These are phyloP conservation scores for Discostella stelligeroides DNA, from an alignment of 108 stramenopile genomes.

Conservation along the genomic window DNA sequence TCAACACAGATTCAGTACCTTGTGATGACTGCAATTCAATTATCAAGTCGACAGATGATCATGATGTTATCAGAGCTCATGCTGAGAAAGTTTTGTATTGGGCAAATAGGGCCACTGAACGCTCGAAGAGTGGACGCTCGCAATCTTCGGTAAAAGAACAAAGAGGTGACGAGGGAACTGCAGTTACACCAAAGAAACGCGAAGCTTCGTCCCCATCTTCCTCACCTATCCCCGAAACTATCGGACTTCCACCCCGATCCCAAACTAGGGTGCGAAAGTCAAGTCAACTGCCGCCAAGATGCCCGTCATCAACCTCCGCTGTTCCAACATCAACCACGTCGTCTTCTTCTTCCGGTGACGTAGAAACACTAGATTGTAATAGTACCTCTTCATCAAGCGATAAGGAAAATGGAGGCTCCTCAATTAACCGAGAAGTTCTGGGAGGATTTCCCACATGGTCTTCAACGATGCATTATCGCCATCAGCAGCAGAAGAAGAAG, in stretches of 20 bases:
- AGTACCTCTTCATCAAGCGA: conserved; percentile 19
- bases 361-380: neutral
- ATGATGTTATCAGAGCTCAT: conserved; percentile 44
- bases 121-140: conserved; percentile 9
- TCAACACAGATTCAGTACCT: too few relatives aligned
- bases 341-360: neutral
- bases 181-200: neutral
- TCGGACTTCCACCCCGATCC: conserved; percentile 32
- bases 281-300: conserved; percentile 27
- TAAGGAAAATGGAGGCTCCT: conserved; percentile 32
- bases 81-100: conserved; percentile 50
- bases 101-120: conserved; percentile 49
- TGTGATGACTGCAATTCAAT: conserved; percentile 6
- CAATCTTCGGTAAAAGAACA: neutral
- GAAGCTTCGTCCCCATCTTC: conserved; percentile 7
- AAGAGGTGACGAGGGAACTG: neutral
- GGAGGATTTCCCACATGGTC: neutral
- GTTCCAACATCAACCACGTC: neutral
- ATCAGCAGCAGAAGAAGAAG: neutral
- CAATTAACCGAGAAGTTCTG: conserved; percentile 2
- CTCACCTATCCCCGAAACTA: conserved; percentile 21
- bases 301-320: conserved; percentile 1
- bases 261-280: conserved; percentile 8
- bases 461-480: neutral
- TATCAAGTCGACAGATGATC: conserved; percentile 21